Evolutionary conservation across 805 yeast species (phyloP).

Genomic region (Nakazawaea laoshanensis): DNA sequence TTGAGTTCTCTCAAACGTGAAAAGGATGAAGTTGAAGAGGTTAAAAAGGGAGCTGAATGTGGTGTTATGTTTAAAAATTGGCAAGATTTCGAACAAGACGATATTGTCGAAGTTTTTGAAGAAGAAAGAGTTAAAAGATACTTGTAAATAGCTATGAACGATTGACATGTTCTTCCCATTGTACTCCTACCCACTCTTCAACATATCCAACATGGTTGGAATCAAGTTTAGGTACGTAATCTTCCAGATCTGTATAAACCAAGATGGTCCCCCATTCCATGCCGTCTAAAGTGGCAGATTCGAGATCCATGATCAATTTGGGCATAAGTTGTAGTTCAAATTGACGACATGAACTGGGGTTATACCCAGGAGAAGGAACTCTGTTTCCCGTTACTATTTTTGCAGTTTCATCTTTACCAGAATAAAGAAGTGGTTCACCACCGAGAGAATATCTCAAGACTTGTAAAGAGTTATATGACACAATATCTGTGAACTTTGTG

Average conservation of each 20-base stretch:
- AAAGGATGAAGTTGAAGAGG: conserved; percentile 71
- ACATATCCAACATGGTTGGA: conserved; percentile 67
- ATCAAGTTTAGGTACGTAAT: conserved; percentile 29
- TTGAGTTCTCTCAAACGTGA: conserved; percentile 71
- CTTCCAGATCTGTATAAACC: conserved; percentile 53
- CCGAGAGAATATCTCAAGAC: conserved; percentile 78
- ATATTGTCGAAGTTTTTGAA: conserved; percentile 65
- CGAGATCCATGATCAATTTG: conserved; percentile 77
- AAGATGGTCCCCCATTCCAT: conserved; percentile 98
- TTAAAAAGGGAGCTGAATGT: conserved; percentile 83
- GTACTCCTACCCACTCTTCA: conserved; percentile 77
- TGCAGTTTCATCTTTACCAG: conserved; percentile 49
- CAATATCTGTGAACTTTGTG: conserved; percentile 66
- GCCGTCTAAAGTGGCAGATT: conserved; percentile 53
- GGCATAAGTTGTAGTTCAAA: conserved; percentile 96
- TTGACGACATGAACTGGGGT: conserved; percentile 50
- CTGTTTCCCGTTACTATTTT: conserved; percentile 26
- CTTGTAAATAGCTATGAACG: conserved; percentile 19
- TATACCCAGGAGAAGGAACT: conserved; percentile 53
- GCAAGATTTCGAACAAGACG: conserved; percentile 68
- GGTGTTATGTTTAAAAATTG: conserved; percentile 70
- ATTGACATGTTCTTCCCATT: conserved; percentile 59
- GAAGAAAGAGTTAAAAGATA: conserved; percentile 50
- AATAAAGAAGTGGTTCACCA: conserved; percentile 71
- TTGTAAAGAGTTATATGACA: conserved; percentile 79